phyloP scores from a whole-genome alignment of 2,329 filamentous ascomycete species.

The Cladophialophora carrionii region DNA sequence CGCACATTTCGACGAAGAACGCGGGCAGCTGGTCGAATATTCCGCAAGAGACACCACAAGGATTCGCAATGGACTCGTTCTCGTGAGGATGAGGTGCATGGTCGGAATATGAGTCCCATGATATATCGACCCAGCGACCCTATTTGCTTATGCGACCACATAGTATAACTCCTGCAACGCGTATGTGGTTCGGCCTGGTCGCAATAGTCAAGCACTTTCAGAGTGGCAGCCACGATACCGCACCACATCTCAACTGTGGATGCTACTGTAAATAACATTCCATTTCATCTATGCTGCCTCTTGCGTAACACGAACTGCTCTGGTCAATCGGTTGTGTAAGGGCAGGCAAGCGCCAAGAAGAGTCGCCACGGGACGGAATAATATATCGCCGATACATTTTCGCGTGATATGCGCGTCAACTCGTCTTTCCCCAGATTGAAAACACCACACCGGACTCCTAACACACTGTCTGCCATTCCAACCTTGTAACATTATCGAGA shows the following conservation, averaged over 20 bases:
- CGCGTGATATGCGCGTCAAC: slow-evolving; percentile 15
- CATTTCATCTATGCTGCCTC: not conserved
- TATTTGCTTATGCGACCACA: not conserved
- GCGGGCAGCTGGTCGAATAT: not conserved
- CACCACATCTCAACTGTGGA: not conserved
- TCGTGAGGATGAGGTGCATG: not conserved
- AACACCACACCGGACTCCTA: not conserved
- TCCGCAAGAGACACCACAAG: not conserved
- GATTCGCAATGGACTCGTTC: not conserved
- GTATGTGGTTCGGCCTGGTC: too few species aligned
- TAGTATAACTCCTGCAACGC: not conserved
- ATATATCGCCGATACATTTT: slow-evolving; percentile 5
- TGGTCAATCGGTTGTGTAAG: not conserved
- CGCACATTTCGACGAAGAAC: not conserved
- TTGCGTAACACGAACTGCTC: not conserved
- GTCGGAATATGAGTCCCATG: not conserved
- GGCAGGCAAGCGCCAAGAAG: not conserved
- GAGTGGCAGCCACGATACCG: not conserved
- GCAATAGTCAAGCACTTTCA: not conserved
- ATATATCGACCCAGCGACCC: not conserved
- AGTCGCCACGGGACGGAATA: not conserved
- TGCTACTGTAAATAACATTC: not conserved
- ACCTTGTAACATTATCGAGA: not conserved
- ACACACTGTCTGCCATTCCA: not conserved
- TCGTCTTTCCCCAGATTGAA: slow-evolving; percentile 4